Percentiles rank a stretch among this genome's conserved stretches.
Conservation (phyloP, 1,284 basidiomycete species). For the Pseudozyma sp. region DNA sequence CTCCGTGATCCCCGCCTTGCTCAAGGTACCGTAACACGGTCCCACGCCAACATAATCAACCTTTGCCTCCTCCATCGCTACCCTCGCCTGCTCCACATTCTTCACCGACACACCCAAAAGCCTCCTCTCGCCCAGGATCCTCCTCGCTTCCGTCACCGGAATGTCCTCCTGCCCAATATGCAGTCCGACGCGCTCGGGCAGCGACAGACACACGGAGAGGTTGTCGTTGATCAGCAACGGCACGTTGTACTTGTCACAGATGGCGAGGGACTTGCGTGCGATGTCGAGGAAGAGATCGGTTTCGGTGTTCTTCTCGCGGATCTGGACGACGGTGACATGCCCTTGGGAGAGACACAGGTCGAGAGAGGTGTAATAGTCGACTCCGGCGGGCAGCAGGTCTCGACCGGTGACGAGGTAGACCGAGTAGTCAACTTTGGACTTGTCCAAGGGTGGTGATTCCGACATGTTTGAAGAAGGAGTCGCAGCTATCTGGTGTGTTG, state of each 20-base stretch:
- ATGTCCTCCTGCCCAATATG: conserved; percentile 94
- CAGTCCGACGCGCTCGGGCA: conserved; percentile 77
- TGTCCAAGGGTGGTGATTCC: conserved; percentile 10
- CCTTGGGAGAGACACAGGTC: conserved; percentile 85
- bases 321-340: conserved; percentile 87
- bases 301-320: conserved; percentile 57
- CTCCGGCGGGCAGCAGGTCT: conserved; percentile 79
- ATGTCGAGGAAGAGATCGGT: conserved; percentile 78
- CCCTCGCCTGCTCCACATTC: conserved; percentile 69
- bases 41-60: conserved; percentile 91
- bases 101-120: conserved; percentile 87
- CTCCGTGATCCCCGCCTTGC: conserved; percentile 65
- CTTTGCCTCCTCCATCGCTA: conserved; percentile 23
- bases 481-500: no score
- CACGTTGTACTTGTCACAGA: conserved; percentile 84
- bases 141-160: conserved; percentile 76
- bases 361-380: conserved; percentile 78
- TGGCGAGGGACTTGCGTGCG: conserved; percentile 77
- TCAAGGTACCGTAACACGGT: conserved; percentile 68
- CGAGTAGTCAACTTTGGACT: conserved; percentile 50
- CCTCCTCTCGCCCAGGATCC: conserved; percentile 75
- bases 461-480: neutral
- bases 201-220: conserved; percentile 55
- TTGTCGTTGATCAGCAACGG: conserved; percentile 84
- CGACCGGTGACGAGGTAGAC: conserved; percentile 81